Evolutionary conservation across 306 rosid genomes (phyloP).

Genomic region (Casuarina equisetifolia): DNA sequence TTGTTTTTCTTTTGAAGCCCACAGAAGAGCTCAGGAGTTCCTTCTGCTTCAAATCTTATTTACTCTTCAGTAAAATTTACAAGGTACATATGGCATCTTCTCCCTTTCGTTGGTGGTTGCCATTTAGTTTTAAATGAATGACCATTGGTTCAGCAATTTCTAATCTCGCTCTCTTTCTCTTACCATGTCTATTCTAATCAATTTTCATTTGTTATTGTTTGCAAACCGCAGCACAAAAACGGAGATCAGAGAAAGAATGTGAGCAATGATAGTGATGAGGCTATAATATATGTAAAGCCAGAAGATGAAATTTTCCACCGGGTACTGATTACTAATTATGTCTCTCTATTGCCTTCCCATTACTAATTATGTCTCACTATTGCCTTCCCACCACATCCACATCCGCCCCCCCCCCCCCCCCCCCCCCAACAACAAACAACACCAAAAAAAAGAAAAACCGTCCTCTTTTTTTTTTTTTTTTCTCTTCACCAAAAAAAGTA

Average conservation of each 20-base stretch:
- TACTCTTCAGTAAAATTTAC: slow-evolving; percentile 63
- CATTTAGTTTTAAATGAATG: slow-evolving; percentile 13
- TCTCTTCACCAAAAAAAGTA: too few relatives aligned
- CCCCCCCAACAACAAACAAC: too few relatives aligned
- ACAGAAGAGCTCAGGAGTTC: slow-evolving; percentile 69
- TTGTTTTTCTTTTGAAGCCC: slow-evolving; percentile 55
- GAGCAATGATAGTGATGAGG: slow-evolving; percentile 38
- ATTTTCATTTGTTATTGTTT: slow-evolving; percentile 21
- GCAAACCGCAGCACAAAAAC: slow-evolving; percentile 48
- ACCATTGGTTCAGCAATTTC: slow-evolving; percentile 10
- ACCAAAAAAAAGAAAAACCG: too few relatives aligned
- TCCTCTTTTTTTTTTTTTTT: too few relatives aligned
- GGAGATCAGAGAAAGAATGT: slow-evolving; percentile 41
- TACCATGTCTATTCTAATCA: not conserved
- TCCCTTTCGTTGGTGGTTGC: slow-evolving; percentile 1
- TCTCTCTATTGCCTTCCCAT: not conserved
- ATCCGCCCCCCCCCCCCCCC: too few relatives aligned
- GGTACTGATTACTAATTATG: slow-evolving; percentile 43
- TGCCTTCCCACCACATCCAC: too few relatives aligned
- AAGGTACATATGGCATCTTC: slow-evolving; percentile 49
- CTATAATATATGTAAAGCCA: slow-evolving; percentile 58
- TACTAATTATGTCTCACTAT: not conserved
- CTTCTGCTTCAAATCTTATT: slow-evolving; percentile 55
- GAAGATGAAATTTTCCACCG: slow-evolving; percentile 84
- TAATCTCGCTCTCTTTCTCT: not conserved